Conservation (phyloP, 305 asterid genomes). For the Andrographis paniculata region DNA sequence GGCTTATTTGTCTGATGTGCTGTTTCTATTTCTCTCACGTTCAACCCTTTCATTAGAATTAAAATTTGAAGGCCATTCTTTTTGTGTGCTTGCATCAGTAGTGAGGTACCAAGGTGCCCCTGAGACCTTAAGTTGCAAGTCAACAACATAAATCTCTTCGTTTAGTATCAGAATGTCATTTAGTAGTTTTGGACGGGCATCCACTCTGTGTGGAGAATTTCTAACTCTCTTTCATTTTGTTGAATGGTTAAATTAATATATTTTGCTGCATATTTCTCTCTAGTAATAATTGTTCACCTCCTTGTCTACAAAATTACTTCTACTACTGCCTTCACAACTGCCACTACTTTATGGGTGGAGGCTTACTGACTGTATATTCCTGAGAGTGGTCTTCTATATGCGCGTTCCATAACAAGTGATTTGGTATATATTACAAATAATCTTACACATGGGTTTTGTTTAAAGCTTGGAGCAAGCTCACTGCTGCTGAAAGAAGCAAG, state of each 20-base stretch:
- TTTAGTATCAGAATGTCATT: too few relatives aligned
- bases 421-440: constrained; percentile 19
- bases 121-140: too few relatives aligned
- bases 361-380: constrained; percentile 2
- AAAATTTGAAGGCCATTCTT: neutral
- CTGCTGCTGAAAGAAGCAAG: constrained; percentile 92
- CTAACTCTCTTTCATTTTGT: too few relatives aligned
- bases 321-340: constrained; percentile 2
- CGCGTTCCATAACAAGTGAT: constrained; percentile 2
- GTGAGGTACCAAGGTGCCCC: too few relatives aligned
- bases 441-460: constrained; percentile 18
- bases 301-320: constrained; percentile 4
- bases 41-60: constrained; percentile 7
- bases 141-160: too few relatives aligned
- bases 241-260: too few relatives aligned
- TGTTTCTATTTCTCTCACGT: neutral
- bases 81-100: neutral
- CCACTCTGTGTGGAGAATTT: neutral
- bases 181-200: too few relatives aligned
- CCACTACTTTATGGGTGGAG: constrained; percentile 9
- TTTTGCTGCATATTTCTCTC: too few relatives aligned
- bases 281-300: too few relatives aligned
- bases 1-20: constrained; percentile 6
- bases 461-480: constrained; percentile 92
- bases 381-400: neutral